Evolutionary conservation across 139 green algal genomes (phyloP), one percentile per base, ranked within the genome.

Genomic region (Nannochloris sp.): DNA sequence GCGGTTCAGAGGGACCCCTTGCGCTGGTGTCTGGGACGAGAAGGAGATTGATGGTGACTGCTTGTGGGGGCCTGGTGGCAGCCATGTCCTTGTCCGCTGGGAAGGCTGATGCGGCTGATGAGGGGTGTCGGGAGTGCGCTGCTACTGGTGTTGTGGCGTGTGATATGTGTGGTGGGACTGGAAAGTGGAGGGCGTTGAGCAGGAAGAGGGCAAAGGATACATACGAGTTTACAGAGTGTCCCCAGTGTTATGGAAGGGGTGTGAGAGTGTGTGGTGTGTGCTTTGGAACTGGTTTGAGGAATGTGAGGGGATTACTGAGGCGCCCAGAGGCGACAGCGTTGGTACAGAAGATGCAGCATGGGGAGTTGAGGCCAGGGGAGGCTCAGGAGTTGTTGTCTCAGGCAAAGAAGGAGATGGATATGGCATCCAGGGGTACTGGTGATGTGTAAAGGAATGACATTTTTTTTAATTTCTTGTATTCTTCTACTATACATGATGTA

Each of bases 181-280:
- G 93, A 64, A 98, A 97, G 76, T 99, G 93, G 93, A 82, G 90
- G 14, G 93, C 91, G 1, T 82, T 99, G 40, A 53, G 95, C 57
- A 55, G 72, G 23, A 80, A 79, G 48, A 76, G 91, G 2, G 83
- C 86, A 50, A 89, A 95, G 76, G 92, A 97, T 76, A 91, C 77
- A 16, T 99, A 99, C 66, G 88, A 99, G 78, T 99, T 97, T 63
- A 86, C 86, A 3, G 93, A 99, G 81, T 99, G 93, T 81, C 93
- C 93, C 3, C 88, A 96, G 66, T 98, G 93, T 81, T 98, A 88
- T 67, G 93, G 90, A 14, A 72, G 65, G 1, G 92, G 92, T 16
- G 84, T 85, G 57, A 79, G 89, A 29, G 85, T 98, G 36, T 98
- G 92, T 71, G 86, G 87, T 3, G 83, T 92, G 30, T 98, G 92